Conservation (phyloP, 768 basidiomycete genomes). For the Xerocomus potaroensis region DNA sequence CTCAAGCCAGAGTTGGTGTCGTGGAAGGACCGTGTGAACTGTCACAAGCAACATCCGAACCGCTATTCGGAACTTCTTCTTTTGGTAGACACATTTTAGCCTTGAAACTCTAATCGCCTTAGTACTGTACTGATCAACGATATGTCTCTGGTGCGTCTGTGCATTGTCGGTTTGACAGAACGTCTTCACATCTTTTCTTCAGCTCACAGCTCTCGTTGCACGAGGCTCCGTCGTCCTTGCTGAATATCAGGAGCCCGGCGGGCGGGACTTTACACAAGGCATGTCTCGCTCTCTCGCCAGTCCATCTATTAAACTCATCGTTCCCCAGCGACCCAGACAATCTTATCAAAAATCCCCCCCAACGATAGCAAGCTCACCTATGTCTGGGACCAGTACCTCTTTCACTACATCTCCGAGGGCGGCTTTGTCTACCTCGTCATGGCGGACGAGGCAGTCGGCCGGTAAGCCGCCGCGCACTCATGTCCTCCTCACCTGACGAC, state of each 20-base stretch:
- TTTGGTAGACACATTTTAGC: background rate
- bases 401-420: constrained; percentile 90
- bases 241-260: constrained; percentile 69
- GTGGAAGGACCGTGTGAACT: constrained; percentile 26
- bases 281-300: constrained; percentile 11
- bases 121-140: background rate
- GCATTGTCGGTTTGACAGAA: background rate
- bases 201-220: constrained; percentile 86
- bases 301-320: background rate
- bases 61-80: constrained; percentile 17
- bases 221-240: constrained; percentile 77
- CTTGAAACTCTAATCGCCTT: background rate
- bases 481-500: background rate
- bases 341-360: constrained; percentile 92
- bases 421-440: constrained; percentile 89
- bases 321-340: constrained; percentile 70
- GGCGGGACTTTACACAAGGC: constrained; percentile 90
- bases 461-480: constrained; percentile 44
- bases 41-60: background rate
- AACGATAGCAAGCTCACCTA: constrained; percentile 80
- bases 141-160: constrained; percentile 27
- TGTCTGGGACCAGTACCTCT: constrained; percentile 90
- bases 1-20: constrained; percentile 13
- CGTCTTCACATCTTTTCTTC: background rate
- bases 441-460: constrained; percentile 88